phyloP scores from a whole-genome alignment of 164 flowering plant genomes.

The Platanus orientalis region DNA sequence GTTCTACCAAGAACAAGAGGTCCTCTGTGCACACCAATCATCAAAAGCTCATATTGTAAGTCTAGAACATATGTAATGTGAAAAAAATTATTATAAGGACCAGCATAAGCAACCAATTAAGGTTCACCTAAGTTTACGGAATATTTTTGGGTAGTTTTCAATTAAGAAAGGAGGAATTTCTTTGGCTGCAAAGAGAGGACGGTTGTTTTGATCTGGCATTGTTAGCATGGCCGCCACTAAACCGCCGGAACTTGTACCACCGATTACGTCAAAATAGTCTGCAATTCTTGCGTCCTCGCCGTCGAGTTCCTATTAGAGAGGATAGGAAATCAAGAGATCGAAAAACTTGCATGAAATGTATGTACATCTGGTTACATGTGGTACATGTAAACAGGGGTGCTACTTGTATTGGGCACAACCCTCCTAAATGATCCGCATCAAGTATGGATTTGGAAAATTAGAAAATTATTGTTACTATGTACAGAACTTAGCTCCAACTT shows the following conservation, averaged over 20 bases:
- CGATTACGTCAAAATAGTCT: conserved; percentile 26
- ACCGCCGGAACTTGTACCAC: conserved; percentile 41
- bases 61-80: too few species aligned
- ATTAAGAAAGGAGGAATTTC: conserved; percentile 28
- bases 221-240: conserved; percentile 31
- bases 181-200: conserved; percentile 27
- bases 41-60: too few species aligned
- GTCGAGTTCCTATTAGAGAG: conserved; percentile 18
- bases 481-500: too few species aligned
- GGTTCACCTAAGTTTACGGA: conserved; percentile 21
- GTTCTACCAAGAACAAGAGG: neutral
- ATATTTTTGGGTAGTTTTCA: conserved; percentile 25
- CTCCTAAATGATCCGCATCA: too few species aligned
- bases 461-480: too few species aligned
- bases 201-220: conserved; percentile 21
- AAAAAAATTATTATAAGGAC: neutral
- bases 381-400: too few species aligned
- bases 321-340: too few species aligned
- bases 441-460: too few species aligned
- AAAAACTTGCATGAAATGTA: too few species aligned
- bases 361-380: too few species aligned
- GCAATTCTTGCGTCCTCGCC: conserved; percentile 30
- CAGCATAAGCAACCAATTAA: neutral
- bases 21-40: too few species aligned
- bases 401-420: too few species aligned